Base-by-base conservation (phyloP, 495 filamentous ascomycete genomes). In the Penicillium egyptiacum region DNA sequence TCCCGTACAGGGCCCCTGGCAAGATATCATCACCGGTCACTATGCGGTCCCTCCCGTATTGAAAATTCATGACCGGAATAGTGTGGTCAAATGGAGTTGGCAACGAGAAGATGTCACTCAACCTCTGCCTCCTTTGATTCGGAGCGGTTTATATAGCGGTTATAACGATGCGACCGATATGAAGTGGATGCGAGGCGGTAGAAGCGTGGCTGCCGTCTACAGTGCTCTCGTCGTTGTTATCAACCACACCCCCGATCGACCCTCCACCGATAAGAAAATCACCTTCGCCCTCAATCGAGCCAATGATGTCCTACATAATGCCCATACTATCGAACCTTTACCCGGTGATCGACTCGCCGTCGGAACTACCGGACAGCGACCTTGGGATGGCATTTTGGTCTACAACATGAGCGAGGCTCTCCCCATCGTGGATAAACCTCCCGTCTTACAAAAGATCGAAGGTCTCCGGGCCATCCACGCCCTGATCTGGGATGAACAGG, bases 151-250 rank as follows among this genome's bases (percentile, higher is more conserved):
- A 16, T 63, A 52, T n/a, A 57, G 56, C 37, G 19, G 33, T 23
- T 62, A 61, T 25, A 70, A 70, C 52, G 67, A 70, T 41, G 68
- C 68, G 14, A 70, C 68, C 16, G 68, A 70, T 16, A 53, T 70
- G 35, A 70, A 70, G 41, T 69, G 59, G 61, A 62, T 68, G 50
- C 54, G 54, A 20, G 60, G 56, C 16, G 68, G 68, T 0, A 60
- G 47, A 14, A 59, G 53, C 14, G 52, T 70, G 16, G 68, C 58
- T 12, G 68, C 68, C 31, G 53, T 70, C 46, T 68, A 68, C 46
- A 61, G 61, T 25, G 44, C 60, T 22, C 55, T 67, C 25, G 58
- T 50, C 47, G 12, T 70, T 16, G 57, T 69, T 48, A 50, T 70
- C 56, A 70, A 70, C 43, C 62, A 69, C 35, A 67, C 61, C 4